Evolutionary conservation across 192 early-diverging fungal genomes (phyloP).

Genomic region (Phlyctochytrium bullatum): DNA sequence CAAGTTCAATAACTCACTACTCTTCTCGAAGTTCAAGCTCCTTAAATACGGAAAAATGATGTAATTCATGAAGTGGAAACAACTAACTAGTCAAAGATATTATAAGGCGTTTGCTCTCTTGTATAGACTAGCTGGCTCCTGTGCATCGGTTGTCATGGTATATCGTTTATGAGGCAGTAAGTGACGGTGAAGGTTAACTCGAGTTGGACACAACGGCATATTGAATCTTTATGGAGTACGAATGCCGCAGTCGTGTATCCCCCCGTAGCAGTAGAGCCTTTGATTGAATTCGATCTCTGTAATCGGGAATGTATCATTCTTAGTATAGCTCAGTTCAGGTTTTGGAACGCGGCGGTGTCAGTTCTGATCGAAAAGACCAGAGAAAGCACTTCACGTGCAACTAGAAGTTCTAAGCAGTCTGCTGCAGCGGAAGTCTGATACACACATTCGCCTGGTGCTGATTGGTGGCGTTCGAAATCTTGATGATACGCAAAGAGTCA

Average conservation of each 20-base stretch:
- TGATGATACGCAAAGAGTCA: conserved; percentile 69
- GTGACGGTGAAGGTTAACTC: conserved; percentile 72
- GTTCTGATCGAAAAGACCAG: conserved; percentile 56
- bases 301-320: conserved; percentile 63
- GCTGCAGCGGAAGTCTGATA: conserved; percentile 56
- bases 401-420: conserved; percentile 69
- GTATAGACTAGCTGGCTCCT: conserved; percentile 78
- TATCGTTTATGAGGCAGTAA: not conserved
- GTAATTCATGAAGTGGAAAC: conserved; percentile 21
- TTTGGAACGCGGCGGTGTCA: not conserved
- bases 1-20: conserved; percentile 63
- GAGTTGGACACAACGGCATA: conserved; percentile 90
- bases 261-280: conserved; percentile 84
- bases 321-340: conserved; percentile 92
- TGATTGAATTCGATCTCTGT: conserved; percentile 55
- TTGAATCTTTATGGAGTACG: conserved; percentile 78
- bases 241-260: conserved; percentile 63
- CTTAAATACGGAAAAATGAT: conserved; percentile 61
- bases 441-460: conserved; percentile 62
- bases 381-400: conserved; percentile 90
- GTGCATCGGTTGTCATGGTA: conserved; percentile 78
- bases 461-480: conserved; percentile 84
- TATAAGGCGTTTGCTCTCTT: conserved; percentile 74
- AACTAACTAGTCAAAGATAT: conserved; percentile 51
- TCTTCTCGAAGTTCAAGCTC: conserved; percentile 54